These are phyloP conservation scores for Globisporangium rhizosaccharum DNA, from an alignment of 352 stramenopile genomes.

Conservation along the genomic window DNA sequence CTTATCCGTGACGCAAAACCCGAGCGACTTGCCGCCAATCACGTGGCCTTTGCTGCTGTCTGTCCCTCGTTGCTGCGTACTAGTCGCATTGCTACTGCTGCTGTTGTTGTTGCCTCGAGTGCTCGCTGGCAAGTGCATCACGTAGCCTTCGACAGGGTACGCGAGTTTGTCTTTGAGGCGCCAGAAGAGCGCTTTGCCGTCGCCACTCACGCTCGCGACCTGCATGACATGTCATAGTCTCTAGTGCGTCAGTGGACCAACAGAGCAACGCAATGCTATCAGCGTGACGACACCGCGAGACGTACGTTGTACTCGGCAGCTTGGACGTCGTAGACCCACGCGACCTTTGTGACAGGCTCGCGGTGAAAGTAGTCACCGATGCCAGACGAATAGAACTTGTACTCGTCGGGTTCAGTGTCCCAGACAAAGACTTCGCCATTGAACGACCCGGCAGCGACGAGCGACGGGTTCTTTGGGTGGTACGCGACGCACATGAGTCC, in stretches of 20 bases:
- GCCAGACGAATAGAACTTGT: conserved; percentile 58
- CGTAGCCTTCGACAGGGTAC: conserved; percentile 81
- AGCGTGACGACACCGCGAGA: not conserved
- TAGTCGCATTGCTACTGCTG: conserved; percentile 5
- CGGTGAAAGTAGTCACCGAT: conserved; percentile 89
- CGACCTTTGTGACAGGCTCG: conserved; percentile 79
- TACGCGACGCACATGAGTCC: conserved; percentile 86
- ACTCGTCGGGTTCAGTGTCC: conserved; percentile 65
- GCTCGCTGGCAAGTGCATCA: conserved; percentile 44
- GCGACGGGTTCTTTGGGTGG: conserved; percentile 74
- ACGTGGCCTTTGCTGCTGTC: conserved; percentile 15
- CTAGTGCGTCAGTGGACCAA: not conserved
- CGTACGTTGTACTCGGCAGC: conserved; percentile 68
- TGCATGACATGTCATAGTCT: conserved; percentile 4
- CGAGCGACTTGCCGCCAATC: conserved; percentile 60
- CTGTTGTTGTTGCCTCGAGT: conserved; percentile 8
- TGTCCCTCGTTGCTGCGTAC: not conserved
- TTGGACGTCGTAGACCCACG: conserved; percentile 75
- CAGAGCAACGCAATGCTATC: not conserved
- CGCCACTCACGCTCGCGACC: conserved; percentile 72
- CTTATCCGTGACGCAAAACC: conserved; percentile 58
- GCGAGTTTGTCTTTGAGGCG: conserved; percentile 81
- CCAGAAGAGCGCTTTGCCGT: conserved; percentile 87
- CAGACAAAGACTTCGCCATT: conserved; percentile 85
- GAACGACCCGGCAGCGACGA: conserved; percentile 83